phyloP scores from a whole-genome alignment of 495 filamentous ascomycete genomes.

The Mycothermus thermophilus region DNA sequence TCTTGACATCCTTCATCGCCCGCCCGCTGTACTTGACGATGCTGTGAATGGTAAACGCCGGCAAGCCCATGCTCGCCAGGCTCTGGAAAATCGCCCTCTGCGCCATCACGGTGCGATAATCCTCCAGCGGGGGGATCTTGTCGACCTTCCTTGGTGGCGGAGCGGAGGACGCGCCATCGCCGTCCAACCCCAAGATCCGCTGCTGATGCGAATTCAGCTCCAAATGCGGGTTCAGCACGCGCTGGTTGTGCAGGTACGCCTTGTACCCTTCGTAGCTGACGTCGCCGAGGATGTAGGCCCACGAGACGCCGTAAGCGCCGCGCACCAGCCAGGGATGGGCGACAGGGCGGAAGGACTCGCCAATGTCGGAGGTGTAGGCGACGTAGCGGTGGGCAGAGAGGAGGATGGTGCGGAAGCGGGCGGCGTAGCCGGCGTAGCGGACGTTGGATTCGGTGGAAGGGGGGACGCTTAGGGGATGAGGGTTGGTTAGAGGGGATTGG shows the following conservation, averaged over 20 bases:
- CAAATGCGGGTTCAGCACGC: conserved; percentile 35
- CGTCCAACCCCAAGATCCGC: conserved; percentile 21
- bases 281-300: conserved; percentile 84
- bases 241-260: conserved; percentile 72
- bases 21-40: conserved; percentile 75
- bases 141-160: conserved; percentile 14
- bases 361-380: conserved; percentile 93
- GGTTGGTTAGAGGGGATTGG: conserved; percentile 1
- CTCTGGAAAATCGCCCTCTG: conserved; percentile 83
- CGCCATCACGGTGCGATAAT: conserved; percentile 82
- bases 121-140: conserved; percentile 65
- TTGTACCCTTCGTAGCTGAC: conserved; percentile 93
- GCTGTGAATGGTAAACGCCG: conserved; percentile 89
- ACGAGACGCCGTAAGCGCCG: conserved; percentile 78
- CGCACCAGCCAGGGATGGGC: conserved; percentile 73
- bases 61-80: conserved; percentile 83
- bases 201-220: conserved; percentile 27
- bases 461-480: conserved; percentile 40
- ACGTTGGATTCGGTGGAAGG: conserved; percentile 72
- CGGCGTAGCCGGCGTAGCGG: conserved; percentile 88
- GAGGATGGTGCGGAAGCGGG: conserved; percentile 75
- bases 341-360: conserved; percentile 89
- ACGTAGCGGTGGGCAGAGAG: conserved; percentile 88
- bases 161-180: neutral
- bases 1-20: conserved; percentile 70